A percentile compares a stretch with the other conserved stretches of the same genome.
Conservation (phyloP, 2,329 filamentous ascomycete genomes). For the Colletotrichum sansevieriae region DNA sequence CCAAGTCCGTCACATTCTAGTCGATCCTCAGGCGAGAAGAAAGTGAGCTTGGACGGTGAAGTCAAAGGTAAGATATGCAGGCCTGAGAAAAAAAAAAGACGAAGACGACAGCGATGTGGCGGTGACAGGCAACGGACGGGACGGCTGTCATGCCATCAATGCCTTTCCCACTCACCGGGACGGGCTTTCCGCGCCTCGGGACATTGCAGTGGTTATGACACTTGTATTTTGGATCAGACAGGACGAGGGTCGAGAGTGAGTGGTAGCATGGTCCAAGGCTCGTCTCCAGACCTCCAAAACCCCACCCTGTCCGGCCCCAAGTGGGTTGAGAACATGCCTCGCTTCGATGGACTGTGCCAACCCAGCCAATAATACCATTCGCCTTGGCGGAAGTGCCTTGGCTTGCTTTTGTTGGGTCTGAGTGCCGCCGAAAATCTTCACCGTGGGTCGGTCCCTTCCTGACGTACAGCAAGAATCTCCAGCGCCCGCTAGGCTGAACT, state of each 20-base stretch:
- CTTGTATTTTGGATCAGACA: slow-evolving; percentile 15
- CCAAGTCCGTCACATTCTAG: not conserved
- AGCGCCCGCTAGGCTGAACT: no score
- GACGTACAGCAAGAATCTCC: no score
- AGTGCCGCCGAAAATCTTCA: slow-evolving; percentile 46
- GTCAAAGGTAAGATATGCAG: not conserved
- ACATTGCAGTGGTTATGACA: slow-evolving; percentile 25
- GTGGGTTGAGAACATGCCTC: slow-evolving; percentile 28
- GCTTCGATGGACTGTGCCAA: slow-evolving; percentile 41
- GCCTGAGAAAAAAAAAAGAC: not conserved
- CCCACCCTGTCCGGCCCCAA: slow-evolving; percentile 25
- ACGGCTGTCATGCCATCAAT: no score
- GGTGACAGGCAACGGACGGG: slow-evolving; percentile 28
- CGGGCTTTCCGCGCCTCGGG: slow-evolving; percentile 27
- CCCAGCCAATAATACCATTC: slow-evolving; percentile 35
- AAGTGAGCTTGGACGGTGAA: slow-evolving; percentile 9
- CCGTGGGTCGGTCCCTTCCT: not conserved
- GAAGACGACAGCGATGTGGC: slow-evolving; percentile 22
- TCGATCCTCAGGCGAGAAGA: slow-evolving; percentile 12
- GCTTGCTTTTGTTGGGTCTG: slow-evolving; percentile 30
- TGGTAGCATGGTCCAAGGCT: slow-evolving; percentile 28
- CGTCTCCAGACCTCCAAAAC: slow-evolving; percentile 33
- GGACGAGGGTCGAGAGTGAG: slow-evolving; percentile 15
- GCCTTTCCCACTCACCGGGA: no score
- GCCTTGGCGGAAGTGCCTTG: slow-evolving; percentile 27